A percentile compares a stretch with the other conserved stretches of the same genome.
These are phyloP conservation scores for Eremomyces bilateralis DNA, from an alignment of 495 filamentous ascomycete species.

Conservation along the genomic window DNA sequence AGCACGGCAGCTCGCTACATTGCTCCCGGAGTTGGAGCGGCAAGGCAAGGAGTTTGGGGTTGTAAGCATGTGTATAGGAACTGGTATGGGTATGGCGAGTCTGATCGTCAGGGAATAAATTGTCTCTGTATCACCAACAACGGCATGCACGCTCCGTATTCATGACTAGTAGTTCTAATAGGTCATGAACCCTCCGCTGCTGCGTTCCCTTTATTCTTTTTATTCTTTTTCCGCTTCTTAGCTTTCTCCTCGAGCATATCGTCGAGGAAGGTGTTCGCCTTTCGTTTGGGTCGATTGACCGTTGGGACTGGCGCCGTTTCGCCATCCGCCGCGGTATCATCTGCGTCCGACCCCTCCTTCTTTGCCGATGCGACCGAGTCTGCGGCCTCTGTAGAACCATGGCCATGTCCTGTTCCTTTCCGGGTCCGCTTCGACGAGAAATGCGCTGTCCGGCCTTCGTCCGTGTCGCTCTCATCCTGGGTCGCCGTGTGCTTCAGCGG, in stretches of 20 bases:
- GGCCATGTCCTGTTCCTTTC: slow-evolving; percentile 1
- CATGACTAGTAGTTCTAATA: not conserved
- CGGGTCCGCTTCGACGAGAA: slow-evolving; percentile 13
- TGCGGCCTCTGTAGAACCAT: not conserved
- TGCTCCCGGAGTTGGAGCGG: slow-evolving; percentile 21
- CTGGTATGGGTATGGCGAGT: slow-evolving; percentile 26
- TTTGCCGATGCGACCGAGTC: not conserved
- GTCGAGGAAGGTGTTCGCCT: slow-evolving; percentile 15
- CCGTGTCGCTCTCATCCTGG: slow-evolving; percentile 21
- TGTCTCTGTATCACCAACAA: not conserved
- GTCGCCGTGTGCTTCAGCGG: not conserved
- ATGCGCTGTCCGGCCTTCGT: slow-evolving; percentile 13
- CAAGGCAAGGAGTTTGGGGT: slow-evolving; percentile 17
- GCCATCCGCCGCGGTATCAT: slow-evolving; percentile 4
- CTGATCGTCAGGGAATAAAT: slow-evolving; percentile 22
- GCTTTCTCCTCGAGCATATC: slow-evolving; percentile 19
- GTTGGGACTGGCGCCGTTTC: not conserved
- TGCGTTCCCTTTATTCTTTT: slow-evolving; percentile 10
- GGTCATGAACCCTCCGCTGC: not conserved
- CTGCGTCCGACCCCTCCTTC: not conserved
- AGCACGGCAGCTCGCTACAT: slow-evolving; percentile 16
- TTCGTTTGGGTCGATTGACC: slow-evolving; percentile 6
- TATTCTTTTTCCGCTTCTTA: slow-evolving; percentile 22
- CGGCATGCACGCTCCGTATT: not conserved
- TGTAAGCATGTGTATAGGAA: slow-evolving; percentile 24